Base-by-base conservation (phyloP, 441 rosid genomes). In the Gossypium trilobum region DNA sequence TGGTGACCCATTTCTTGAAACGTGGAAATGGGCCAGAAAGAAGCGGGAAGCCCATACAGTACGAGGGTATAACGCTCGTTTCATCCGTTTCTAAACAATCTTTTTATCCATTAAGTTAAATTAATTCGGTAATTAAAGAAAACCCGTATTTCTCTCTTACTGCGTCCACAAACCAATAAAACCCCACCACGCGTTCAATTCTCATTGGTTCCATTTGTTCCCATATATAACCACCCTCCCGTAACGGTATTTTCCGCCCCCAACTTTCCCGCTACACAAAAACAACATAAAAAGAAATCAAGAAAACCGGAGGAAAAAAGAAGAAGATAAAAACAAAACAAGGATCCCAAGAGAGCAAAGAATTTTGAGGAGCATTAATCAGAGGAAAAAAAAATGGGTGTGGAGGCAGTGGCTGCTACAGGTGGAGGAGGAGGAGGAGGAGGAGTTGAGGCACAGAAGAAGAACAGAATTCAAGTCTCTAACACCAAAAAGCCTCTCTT, bases 401-500 rank as follows among this genome's bases (percentile, higher is more conserved):
- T 60, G 57, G 74, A 59, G 46, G 14, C 61, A 0, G 17, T 36
- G 8, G 60, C 25, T 29, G 16, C 67, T 13, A 46, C 71, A 10
- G 62, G 31, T 52, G 68, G 69, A 2, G 59, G 51, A 22, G 25
- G 25, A 10, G 50, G 51, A 11, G 52, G 20, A 11, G 51, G 52
- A 11, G 52, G 20, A 68, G 76, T 7, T 10, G 82, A 82, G 42
- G 36, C 75, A 22, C 89, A 78, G 44, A 88, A 87, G 84, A 87
- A 85, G 79, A 85, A 86, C 69, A 79, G 86, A 74, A 88, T 88
- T 60, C 92, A 86, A 77, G 90, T 86, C 8, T 88, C 92, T 33
- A 86, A 86, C 80, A 85, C 92, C 63, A 85, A 86, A 80, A 88
- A 88, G 39, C 92, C 92, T 0, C 79, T 88, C 39, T 86, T 86